Evolutionary conservation across 2,329 filamentous ascomycete species (phyloP).

Genomic region (Fusarium keratoplasticum): DNA sequence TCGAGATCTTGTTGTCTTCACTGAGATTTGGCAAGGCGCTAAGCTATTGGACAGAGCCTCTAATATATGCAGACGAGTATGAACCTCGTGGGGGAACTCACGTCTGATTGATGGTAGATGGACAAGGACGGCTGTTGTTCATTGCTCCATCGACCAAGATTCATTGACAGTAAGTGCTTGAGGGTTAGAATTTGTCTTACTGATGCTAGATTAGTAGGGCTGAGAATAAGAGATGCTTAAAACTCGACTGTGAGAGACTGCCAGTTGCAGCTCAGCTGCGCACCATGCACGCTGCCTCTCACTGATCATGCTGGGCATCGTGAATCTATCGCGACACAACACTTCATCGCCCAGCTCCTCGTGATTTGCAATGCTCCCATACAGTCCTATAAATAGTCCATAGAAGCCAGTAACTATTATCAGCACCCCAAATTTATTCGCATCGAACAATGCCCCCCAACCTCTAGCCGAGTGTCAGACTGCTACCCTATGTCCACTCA

Average conservation of each 20-base stretch:
- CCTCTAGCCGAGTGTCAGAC: neutral
- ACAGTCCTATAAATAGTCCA: neutral
- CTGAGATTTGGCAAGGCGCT: neutral
- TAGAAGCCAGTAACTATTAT: no score
- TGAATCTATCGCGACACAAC: neutral
- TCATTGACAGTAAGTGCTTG: neutral
- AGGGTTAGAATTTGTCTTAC: neutral
- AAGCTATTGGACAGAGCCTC: neutral
- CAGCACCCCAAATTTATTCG: neutral
- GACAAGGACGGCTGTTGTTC: neutral
- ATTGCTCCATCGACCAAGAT: neutral
- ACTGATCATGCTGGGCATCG: neutral
- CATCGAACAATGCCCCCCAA: neutral
- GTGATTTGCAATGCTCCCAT: no score
- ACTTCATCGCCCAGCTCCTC: neutral
- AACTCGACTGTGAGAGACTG: neutral
- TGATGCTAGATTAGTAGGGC: neutral
- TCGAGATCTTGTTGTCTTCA: neutral
- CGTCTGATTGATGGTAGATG: neutral
- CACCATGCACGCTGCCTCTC: neutral
- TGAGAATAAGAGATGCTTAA: neutral
- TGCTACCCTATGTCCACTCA: neutral
- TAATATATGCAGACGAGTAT: neutral
- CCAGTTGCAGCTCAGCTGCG: neutral
- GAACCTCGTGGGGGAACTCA: neutral